Evolutionary conservation across 106 monocot species (phyloP), one percentile per base, ranked within the genome.

Genomic region (Alisma plantagoaquatica): DNA sequence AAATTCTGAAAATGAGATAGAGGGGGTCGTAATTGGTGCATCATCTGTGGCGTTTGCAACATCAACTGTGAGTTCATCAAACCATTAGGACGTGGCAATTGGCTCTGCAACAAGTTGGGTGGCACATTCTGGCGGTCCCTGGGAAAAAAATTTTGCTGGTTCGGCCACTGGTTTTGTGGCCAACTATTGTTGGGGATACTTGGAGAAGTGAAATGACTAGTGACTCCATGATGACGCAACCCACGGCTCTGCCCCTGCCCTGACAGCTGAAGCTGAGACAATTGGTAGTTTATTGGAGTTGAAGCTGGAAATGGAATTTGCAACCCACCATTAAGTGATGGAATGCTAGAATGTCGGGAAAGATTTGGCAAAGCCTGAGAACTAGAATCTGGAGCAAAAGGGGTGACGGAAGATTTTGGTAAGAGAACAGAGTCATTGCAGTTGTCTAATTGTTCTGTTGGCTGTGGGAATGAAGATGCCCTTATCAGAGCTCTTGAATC

Each of bases 101-200:
- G 77, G 53, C 66, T 60, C 32, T 70, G 74, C n/a, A n/a, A n/a
- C n/a, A 75, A 51, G 62, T 46, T 59, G 29, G 73, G 61, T 23
- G 70, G 33, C 21, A 61, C 26, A 49, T 54, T 73, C 4, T 19
- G 53, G 56, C 49, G 55, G 20, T 68, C 72, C 9, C 52, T 66
- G 3, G 59, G 63, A 11, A 59, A 16, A 12, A 56, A 21, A 52
- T 63, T 60, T 19, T 49, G 25, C 43, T 71, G 67, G 46, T 58
- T 60, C 25, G 47, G 20, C 72, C 72, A 63, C n/a, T n/a, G n/a
- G 27, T 60, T 74, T 19, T 60, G 70, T 23, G 25, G 29, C 29
- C 29, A 43, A 46, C 17, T 62, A 17, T 51, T 67, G 21, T 32
- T 49, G 19, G 52, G 38, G 41, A 64, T 42, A 32, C 47, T 50